Base-by-base conservation (phyloP, 495 filamentous ascomycete genomes). In the Penicillium ucsense region DNA sequence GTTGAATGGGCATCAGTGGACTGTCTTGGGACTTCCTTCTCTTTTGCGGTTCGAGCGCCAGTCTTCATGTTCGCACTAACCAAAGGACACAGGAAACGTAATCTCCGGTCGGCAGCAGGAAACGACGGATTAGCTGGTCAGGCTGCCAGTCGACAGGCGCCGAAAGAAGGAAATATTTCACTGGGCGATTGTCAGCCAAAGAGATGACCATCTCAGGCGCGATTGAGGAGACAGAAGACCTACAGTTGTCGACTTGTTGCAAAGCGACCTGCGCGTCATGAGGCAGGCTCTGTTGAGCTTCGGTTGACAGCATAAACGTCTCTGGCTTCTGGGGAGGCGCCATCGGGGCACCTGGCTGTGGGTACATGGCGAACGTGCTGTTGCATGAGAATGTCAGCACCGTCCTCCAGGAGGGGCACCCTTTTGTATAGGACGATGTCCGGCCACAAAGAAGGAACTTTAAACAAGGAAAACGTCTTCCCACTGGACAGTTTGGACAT, bases 161-260 rank as follows among this genome's bases (percentile, higher is more conserved):
- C 11, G 92, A 97, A 49, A 98, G 89, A 66, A 98, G 87, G 74
- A 98, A 98, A 67, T 97, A 98, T 81, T 98, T 98, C 62, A 98
- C 92, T 98, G 60, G 35, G 35, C 42, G 27, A 5, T 46, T 11
- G 53, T 59, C 51, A 64, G 52, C 45, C 20, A 20, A 20, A 47
- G 33, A n/a, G 29, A 11, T 29, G 35, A 32, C 44, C 40, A 35
- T 35, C 29, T n/a, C 29, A 5, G 29, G 20, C 20, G 39, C 45
- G 27, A 28, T 52, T 32, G 43, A 41, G 34, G 12, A 34, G 29
- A 39, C 4, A 11, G n/a, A 41, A 12, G 30, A 81, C 92, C 76
- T 77, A 98, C 92, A 71, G 65, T 97, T 97, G 66, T 98, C 92
- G 54, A 98, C 92, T 70, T 98, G 92, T 60, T 97, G 90, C 53